Percentiles rank a stretch among this genome's conserved stretches.
Conservation (phyloP, 345 rosid species). For the Clausena lansium region DNA sequence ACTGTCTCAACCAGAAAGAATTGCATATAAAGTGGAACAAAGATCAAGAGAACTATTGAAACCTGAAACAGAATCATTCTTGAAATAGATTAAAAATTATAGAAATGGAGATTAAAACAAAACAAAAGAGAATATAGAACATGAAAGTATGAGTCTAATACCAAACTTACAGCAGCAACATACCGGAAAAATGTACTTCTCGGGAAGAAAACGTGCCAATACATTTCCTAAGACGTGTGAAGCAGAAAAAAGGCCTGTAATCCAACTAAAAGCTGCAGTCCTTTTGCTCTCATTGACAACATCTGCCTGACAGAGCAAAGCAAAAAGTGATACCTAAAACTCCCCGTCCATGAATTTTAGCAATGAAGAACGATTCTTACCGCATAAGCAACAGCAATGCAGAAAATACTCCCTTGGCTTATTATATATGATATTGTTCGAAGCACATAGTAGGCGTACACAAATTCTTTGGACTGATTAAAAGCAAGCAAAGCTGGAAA, state of each 20-base stretch:
- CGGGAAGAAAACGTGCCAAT: slow-evolving; percentile 50
- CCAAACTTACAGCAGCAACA: slow-evolving; percentile 2
- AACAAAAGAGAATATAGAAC: neutral
- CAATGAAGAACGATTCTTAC: slow-evolving; percentile 23
- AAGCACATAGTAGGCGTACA: slow-evolving; percentile 50
- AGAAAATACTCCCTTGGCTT: slow-evolving; percentile 61
- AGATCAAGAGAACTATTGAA: slow-evolving; percentile 43
- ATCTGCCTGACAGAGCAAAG: slow-evolving; percentile 43
- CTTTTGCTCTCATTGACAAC: slow-evolving; percentile 40
- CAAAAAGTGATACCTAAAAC: slow-evolving; percentile 5
- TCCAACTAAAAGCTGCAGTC: slow-evolving; percentile 55
- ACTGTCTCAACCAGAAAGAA: slow-evolving; percentile 45
- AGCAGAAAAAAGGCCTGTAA: slow-evolving; percentile 52
- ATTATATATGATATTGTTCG: slow-evolving; percentile 51
- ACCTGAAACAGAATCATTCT: slow-evolving; percentile 31
- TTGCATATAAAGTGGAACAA: slow-evolving; percentile 42
- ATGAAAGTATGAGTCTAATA: too few species aligned
- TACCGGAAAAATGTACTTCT: slow-evolving; percentile 45
- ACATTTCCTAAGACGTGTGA: slow-evolving; percentile 52
- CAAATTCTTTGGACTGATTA: slow-evolving; percentile 40
- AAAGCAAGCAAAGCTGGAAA: slow-evolving; percentile 47
- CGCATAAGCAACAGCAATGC: slow-evolving; percentile 53
- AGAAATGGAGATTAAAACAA: neutral
- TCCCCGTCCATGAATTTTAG: neutral
- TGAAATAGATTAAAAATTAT: neutral